phyloP scores from a whole-genome alignment of 768 basidiomycete genomes.

The Auricularia cornea region DNA sequence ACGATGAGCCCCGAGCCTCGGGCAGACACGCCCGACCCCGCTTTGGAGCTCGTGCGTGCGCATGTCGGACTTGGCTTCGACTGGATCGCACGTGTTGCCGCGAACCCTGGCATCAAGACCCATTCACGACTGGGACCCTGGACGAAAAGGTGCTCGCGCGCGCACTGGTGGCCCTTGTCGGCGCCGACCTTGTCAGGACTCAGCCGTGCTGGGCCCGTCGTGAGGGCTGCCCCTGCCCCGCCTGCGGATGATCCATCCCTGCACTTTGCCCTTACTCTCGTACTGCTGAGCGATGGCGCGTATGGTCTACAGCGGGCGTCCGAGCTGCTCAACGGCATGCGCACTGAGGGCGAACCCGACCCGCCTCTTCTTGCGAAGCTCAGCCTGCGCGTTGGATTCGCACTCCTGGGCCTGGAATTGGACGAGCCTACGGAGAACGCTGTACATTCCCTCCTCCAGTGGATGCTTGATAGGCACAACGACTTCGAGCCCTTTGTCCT shows the following conservation, averaged over 20 bases:
- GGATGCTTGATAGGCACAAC: not conserved
- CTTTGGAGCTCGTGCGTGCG: conserved; percentile 31
- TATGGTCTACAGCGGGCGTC: conserved; percentile 15
- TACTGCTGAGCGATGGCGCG: conserved; percentile 23
- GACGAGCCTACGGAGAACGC: not conserved
- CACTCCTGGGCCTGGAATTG: conserved; percentile 12
- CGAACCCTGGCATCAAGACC: conserved; percentile 14
- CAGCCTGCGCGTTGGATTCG: conserved; percentile 8
- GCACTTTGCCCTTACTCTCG: conserved; percentile 26
- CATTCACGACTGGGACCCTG: too few species aligned
- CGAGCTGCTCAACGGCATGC: conserved; percentile 17
- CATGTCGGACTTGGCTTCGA: conserved; percentile 25
- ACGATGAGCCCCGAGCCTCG: not conserved
- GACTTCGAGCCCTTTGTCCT: not conserved
- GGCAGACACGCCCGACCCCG: not conserved
- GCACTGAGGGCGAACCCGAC: conserved; percentile 18
- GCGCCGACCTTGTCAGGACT: conserved; percentile 35
- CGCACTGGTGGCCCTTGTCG: conserved; percentile 40
- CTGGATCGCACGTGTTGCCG: conserved; percentile 22
- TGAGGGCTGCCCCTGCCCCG: conserved; percentile 15
- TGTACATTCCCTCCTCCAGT: not conserved
- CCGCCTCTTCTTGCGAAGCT: conserved; percentile 10
- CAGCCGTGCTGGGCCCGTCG: conserved; percentile 31
- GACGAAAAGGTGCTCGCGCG: conserved; percentile 31
- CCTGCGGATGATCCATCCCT: conserved; percentile 16